Base-by-base conservation (phyloP, 192 early-diverging fungal species). In the Coemansia sp. region DNA sequence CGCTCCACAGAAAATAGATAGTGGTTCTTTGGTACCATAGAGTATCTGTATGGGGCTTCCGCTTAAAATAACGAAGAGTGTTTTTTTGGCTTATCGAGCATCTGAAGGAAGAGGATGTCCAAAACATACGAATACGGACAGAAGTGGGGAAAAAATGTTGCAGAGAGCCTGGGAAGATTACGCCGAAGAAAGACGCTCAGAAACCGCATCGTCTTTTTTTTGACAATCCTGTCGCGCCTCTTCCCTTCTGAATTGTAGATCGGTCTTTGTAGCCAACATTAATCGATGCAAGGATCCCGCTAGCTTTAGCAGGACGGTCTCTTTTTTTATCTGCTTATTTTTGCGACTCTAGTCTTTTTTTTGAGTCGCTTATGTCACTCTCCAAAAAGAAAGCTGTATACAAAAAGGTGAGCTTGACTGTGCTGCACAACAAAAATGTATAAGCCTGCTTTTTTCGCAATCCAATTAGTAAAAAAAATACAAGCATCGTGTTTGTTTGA, bases 221-320 rank as follows among this genome's bases (percentile, higher is more conserved):
- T 63, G 30, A 14, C 50, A 58, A 62, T 52, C 68, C n/a, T 23
- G 19, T 39, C 24, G 54, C 20, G n/a, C 31, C 55, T 53, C 24
- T 55, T 23, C 54, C 54, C 54, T 29, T 29, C 54, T 55, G 54
- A 25, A 51, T 51, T 23, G 25, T 51, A 51, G 31, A 63, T 51
- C 61, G 29, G 46, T 46, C 61, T 52, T 29, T 42, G 27, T 29
- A 51, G 46, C 36, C 30, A 52, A 24, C 23, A 8, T 11, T 27
- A 51, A 54, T 46, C 39, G 39, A 46, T 46, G 39, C 39, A 46
- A 46, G 39, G 39, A 46, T 14, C 39, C 39, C 39, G 14, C 11
- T 46, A 46, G 39, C 39, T 46, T 14, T 46, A 10, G 39, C 39
- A 36, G 10, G 33, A 4, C 33, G 2, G 33, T 36, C 33, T 27